Evolutionary conservation across 768 basidiomycete species (phyloP), one percentile per base, ranked within the genome.

Genomic region (Pleurotus citrinopileatus): DNA sequence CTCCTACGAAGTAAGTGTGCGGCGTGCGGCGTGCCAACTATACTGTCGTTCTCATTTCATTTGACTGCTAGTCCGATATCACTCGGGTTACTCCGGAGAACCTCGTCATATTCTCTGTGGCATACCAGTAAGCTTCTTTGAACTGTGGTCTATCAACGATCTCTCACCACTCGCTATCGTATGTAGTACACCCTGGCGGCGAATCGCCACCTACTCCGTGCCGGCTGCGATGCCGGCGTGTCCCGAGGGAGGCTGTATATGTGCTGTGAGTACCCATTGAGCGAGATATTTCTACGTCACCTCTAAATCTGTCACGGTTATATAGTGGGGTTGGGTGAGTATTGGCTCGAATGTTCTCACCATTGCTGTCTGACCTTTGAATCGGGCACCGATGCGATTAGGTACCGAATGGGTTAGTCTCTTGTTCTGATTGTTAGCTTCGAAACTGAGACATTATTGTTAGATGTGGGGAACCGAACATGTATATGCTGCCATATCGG

Each of bases 261-360:
- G 77, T 61, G 70, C 70, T 22, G 75, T 76, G 59, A 55, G 74
- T 64, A 17, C 45, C 29, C 43, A 25, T 7, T 54, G 15, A 22
- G 52, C 34, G 2, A 15, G 29, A 15, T 38, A 1, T 40, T 28
- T 17, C 8, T 53, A 19, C 25, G 10, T 9, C 10, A 19, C 47
- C 29, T 37, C 42, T 36, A 20, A 42, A 32, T 2, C 28, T n/a
- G 36, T 23, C 52, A 7, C 13, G 20, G 29, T n/a, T n/a, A n/a
- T 42, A n/a, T 15, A 76, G 73, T 76, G 74, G 74, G 74, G 72
- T 32, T 75, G 75, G 75, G 74, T 76, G 56, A 27, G 67, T 56
- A 32, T 6, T 13, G 6, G 6, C 6, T 32, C 29, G 13, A 32
- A 32, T n/a, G n/a, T 6, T 32, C 29, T 13, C 29, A 13, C 6